Evolutionary conservation across 208 protist genomes (phyloP).

Genomic region (Leishmania lainsoni): DNA sequence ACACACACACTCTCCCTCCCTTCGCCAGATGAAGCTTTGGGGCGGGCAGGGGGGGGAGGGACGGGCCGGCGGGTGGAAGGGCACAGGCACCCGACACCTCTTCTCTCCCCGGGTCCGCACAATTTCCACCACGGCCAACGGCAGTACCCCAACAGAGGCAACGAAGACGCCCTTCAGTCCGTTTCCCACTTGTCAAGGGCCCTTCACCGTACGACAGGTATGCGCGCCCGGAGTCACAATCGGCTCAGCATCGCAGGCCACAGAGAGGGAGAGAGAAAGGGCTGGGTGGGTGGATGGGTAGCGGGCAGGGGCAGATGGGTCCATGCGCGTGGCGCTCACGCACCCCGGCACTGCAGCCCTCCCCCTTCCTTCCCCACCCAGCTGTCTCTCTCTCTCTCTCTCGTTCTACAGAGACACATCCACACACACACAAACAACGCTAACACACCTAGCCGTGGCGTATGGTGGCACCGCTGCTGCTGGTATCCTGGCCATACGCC

Average conservation of each 20-base stretch:
- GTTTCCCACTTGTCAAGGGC: not conserved
- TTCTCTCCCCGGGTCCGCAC: not conserved
- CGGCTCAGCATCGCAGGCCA: not conserved
- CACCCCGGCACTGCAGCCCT: not conserved
- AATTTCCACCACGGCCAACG: not conserved
- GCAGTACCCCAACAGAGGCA: not conserved
- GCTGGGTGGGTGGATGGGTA: not conserved
- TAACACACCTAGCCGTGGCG: not conserved
- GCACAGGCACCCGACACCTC: not conserved
- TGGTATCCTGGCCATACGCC: slow-evolving; percentile 12
- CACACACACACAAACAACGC: not conserved
- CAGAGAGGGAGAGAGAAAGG: not conserved
- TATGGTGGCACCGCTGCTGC: not conserved
- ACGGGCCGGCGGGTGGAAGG: too few species aligned
- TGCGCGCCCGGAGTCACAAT: not conserved
- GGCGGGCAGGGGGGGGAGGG: not conserved
- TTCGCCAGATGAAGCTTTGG: not conserved
- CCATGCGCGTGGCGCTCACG: not conserved
- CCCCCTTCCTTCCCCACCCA: not conserved
- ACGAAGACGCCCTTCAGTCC: not conserved
- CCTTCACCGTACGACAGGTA: not conserved
- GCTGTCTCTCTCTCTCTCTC: not conserved
- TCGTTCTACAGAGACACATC: not conserved
- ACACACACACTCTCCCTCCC: too few species aligned
- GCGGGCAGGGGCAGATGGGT: not conserved